A percentile compares a stretch with the other conserved stretches of the same genome.
These are phyloP conservation scores for Teratosphaeria destructans DNA, from an alignment of 2,329 filamentous ascomycete genomes.

Conservation along the genomic window DNA sequence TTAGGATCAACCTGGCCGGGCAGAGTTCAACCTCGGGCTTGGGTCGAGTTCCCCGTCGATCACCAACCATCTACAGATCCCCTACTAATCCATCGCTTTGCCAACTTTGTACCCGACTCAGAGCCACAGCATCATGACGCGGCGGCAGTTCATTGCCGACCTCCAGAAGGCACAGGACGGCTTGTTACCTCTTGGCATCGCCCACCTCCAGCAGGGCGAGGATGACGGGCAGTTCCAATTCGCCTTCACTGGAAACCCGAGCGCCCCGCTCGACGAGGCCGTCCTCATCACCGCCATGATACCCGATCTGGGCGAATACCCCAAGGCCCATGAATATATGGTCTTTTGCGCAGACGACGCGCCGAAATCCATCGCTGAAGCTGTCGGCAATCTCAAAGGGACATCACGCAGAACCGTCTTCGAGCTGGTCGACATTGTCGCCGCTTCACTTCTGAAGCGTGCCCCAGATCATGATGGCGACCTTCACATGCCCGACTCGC, in stretches of 20 bases:
- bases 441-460: conserved; percentile 26
- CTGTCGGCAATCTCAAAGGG: conserved; percentile 37
- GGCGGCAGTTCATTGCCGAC: conserved; percentile 55
- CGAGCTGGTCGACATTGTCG: conserved; percentile 40
- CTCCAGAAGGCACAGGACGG: conserved; percentile 31
- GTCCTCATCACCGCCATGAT: conserved; percentile 30
- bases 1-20: not conserved
- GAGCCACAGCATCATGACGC: conserved; percentile 46
- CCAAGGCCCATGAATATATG: conserved; percentile 46
- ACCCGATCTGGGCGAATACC: conserved; percentile 51
- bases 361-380: conserved; percentile 31
- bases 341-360: conserved; percentile 43
- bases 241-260: conserved; percentile 31
- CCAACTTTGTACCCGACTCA: not conserved
- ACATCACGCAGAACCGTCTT: conserved; percentile 36
- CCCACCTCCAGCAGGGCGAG: conserved; percentile 48
- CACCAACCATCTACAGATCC: not conserved
- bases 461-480: conserved; percentile 31
- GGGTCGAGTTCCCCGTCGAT: not conserved
- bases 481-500: conserved; percentile 31
- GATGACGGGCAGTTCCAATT: conserved; percentile 66
- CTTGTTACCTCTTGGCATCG: conserved; percentile 39
- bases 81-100: not conserved
- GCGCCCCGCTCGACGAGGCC: conserved; percentile 7
- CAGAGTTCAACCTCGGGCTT: conserved; percentile 1